Base-by-base conservation (phyloP, 306 rosid species). In the Fragaria vesca region DNA sequence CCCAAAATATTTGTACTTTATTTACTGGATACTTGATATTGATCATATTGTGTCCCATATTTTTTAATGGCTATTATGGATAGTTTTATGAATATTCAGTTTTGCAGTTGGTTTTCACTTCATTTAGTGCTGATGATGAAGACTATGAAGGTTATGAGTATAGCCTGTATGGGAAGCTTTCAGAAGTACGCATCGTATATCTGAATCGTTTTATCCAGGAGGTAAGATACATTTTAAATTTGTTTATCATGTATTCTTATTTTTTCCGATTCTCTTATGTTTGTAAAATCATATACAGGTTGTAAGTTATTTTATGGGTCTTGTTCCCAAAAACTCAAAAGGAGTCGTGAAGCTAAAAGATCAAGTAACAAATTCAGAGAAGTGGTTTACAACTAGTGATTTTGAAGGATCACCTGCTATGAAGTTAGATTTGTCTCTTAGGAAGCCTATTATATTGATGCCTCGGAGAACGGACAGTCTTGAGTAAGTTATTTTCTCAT, bases 391-490 rank as follows among this genome's bases (percentile, higher is more conserved):
- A 46, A 87, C 97, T 68, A 85, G 90, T 85, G 99, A 95, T 69
- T 86, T 93, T 77, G 97, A 93, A 87, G 99, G 99, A 72, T 88
- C 90, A n/a, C 97, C 99, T 68, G 97, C 99, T 70, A 84, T 95
- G 78, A 95, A 95, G 89, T 88, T 95, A 83, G 97, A 92, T 79
- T 86, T 95, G 69, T 93, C 99, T 84, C 89, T 95, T 52, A 86
- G 80, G 83, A 91, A 95, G 87, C 99, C 99, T 76, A 93, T 95
- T 69, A 95, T 95, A 81, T 78, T 95, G 84, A 91, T 95, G 99
- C 99, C 99, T 28, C 87, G 81, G 79, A 88, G 88, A 78, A 89
- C 97, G 0, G 97, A 93, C 80, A 95, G 97, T 86, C 87, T 78
- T 60, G 99, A 95, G 99, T 95, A 87, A 82, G 97, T 80, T 57